A percentile compares a stretch with the other conserved stretches of the same genome.
These are phyloP conservation scores for Teratosphaeria destructans DNA, from an alignment of 2,329 filamentous ascomycete genomes.

Conservation along the genomic window DNA sequence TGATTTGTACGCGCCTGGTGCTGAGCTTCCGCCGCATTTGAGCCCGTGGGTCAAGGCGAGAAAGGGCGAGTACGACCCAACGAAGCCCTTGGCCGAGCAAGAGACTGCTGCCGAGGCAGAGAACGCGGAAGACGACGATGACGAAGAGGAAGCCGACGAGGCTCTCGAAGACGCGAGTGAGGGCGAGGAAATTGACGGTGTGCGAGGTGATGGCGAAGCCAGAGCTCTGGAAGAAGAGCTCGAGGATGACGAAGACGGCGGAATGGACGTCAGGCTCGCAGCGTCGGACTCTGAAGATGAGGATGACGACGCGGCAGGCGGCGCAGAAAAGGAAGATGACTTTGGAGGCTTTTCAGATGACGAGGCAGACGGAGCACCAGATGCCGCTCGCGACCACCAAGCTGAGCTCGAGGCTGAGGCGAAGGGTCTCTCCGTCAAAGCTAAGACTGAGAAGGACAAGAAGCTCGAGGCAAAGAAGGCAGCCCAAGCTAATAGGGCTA, in stretches of 20 bases:
- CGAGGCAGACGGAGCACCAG: slow-evolving; percentile 49
- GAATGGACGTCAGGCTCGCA: slow-evolving; percentile 39
- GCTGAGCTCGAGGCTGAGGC: slow-evolving; percentile 88
- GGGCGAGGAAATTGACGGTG: slow-evolving; percentile 25
- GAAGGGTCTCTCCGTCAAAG: slow-evolving; percentile 47
- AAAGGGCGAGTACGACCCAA: slow-evolving; percentile 85
- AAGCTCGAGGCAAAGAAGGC: slow-evolving; percentile 54
- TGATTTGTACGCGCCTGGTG: slow-evolving; percentile 81
- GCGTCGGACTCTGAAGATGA: slow-evolving; percentile 35
- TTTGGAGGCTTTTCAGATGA: slow-evolving; percentile 38
- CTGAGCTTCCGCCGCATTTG: slow-evolving; percentile 82
- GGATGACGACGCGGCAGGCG: slow-evolving; percentile 35
- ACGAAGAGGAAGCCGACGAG: slow-evolving; percentile 36
- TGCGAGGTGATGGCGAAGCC: slow-evolving; percentile 30
- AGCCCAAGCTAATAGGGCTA: slow-evolving; percentile 56
- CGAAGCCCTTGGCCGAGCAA: slow-evolving; percentile 72
- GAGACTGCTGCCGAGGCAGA: slow-evolving; percentile 79
- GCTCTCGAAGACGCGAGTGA: slow-evolving; percentile 37
- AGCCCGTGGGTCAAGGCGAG: slow-evolving; percentile 89
- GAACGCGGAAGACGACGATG: slow-evolving; percentile 25
- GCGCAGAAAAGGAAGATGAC: slow-evolving; percentile 37
- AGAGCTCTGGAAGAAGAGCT: slow-evolving; percentile 22
- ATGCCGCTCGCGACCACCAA: slow-evolving; percentile 62
- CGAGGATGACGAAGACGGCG: slow-evolving; percentile 9
- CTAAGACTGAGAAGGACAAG: slow-evolving; percentile 40